A percentile compares a stretch with the other conserved stretches of the same genome.
phyloP scores from a whole-genome alignment of 2,329 filamentous ascomycete species.

The Paraconiothyrium sp. region DNA sequence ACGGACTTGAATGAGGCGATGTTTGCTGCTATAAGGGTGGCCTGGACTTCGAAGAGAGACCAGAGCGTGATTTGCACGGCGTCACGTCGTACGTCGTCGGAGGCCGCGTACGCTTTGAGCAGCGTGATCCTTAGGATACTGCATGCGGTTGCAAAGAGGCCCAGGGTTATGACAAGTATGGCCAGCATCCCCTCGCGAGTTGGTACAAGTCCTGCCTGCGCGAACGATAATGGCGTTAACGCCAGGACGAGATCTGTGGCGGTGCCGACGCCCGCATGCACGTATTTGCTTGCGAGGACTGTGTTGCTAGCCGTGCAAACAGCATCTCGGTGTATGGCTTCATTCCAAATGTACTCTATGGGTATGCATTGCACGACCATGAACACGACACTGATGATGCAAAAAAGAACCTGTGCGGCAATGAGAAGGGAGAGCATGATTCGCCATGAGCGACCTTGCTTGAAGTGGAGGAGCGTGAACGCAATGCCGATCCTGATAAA shows the following conservation, averaged over 20 bases:
- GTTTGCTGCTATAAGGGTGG: constrained; percentile 34
- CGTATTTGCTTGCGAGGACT: constrained; percentile 23
- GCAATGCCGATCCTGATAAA: constrained; percentile 33
- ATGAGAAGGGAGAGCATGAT: constrained; percentile 35
- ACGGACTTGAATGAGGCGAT: constrained; percentile 34
- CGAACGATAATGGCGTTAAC: constrained; percentile 28
- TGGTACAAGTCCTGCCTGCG: constrained; percentile 26
- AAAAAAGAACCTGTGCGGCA: constrained; percentile 29
- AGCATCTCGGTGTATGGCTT: constrained; percentile 14
- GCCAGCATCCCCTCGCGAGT: constrained; percentile 29
- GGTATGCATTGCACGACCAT: constrained; percentile 33
- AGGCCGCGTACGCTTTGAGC: constrained; percentile 25
- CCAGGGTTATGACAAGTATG: constrained; percentile 28
- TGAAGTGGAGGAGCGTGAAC: constrained; percentile 35
- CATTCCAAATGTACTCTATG: constrained; percentile 29
- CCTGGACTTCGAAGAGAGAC: constrained; percentile 34
- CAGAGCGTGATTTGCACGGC: constrained; percentile 31
- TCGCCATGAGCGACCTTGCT: constrained; percentile 22
- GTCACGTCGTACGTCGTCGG: constrained; percentile 26
- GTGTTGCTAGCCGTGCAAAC: constrained; percentile 20
- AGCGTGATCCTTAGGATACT: constrained; percentile 31
- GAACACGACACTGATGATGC: constrained; percentile 27
- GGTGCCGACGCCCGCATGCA: constrained; percentile 28
- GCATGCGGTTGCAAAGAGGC: constrained; percentile 32
- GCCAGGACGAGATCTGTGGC: constrained; percentile 33